phyloP scores from a whole-genome alignment of 2,329 filamentous ascomycete species.

The Alternaria triticimaculans region DNA sequence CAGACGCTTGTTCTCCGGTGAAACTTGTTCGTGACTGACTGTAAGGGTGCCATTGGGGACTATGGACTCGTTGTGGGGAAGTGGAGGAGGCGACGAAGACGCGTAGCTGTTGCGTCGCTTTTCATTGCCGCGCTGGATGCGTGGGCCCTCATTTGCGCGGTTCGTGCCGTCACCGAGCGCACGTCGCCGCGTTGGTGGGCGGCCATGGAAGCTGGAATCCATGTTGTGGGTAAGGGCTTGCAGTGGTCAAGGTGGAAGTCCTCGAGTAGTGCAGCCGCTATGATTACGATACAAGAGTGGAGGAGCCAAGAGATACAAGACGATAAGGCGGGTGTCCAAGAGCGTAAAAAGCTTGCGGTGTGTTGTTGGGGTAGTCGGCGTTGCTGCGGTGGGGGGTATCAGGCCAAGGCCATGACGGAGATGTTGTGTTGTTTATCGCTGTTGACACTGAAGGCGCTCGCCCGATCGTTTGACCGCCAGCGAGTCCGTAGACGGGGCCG shows the following conservation, averaged over 20 bases:
- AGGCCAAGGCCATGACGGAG: slow-evolving; percentile 24
- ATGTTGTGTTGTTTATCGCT: slow-evolving; percentile 27
- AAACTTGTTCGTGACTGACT: slow-evolving; percentile 45
- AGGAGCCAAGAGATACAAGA: slow-evolving; percentile 26
- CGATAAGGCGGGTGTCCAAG: slow-evolving; percentile 29
- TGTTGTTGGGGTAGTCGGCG: slow-evolving; percentile 18
- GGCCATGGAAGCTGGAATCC: slow-evolving; percentile 40
- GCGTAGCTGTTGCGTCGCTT: slow-evolving; percentile 25
- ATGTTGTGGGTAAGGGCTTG: slow-evolving; percentile 23
- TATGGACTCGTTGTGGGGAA: slow-evolving; percentile 55
- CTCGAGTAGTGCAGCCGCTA: slow-evolving; percentile 12
- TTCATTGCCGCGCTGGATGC: slow-evolving; percentile 23
- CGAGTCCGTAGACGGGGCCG: slow-evolving; percentile 26
- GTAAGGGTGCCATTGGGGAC: slow-evolving; percentile 53
- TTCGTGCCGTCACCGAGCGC: slow-evolving; percentile 43
- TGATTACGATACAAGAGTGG: slow-evolving; percentile 17
- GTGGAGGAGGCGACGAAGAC: slow-evolving; percentile 25
- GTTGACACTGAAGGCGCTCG: slow-evolving; percentile 24
- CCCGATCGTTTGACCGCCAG: slow-evolving; percentile 18
- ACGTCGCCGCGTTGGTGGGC: slow-evolving; percentile 41
- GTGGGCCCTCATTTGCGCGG: slow-evolving; percentile 40
- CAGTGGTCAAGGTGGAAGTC: slow-evolving; percentile 13
- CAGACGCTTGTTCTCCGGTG: slow-evolving; percentile 60
- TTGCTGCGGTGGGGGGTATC: slow-evolving; percentile 16
- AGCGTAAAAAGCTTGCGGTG: slow-evolving; percentile 25